A percentile compares a stretch with the other conserved stretches of the same genome.
These are phyloP conservation scores for Saxophila tyrrhenica DNA, from an alignment of 495 filamentous ascomycete genomes.

Conservation along the genomic window DNA sequence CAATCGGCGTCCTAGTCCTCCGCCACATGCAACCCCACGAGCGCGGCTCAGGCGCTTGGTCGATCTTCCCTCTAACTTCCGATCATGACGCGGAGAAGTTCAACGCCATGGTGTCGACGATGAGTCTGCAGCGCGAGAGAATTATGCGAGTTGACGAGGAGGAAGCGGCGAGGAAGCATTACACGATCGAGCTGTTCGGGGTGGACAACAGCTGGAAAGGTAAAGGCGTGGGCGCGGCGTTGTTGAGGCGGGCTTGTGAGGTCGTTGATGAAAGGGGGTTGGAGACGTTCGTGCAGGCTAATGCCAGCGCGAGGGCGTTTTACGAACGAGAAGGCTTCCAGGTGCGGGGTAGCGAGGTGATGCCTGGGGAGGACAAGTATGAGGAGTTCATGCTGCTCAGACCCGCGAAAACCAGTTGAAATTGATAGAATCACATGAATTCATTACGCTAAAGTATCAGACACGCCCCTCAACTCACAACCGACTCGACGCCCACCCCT, in stretches of 20 bases:
- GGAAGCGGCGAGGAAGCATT: background rate
- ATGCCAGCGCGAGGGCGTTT: constrained; percentile 3
- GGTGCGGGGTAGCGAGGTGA: background rate
- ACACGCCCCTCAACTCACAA: constrained; percentile 28
- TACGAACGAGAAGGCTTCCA: constrained; percentile 2
- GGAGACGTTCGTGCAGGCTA: constrained; percentile 9
- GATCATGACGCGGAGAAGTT: constrained; percentile 8
- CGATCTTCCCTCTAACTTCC: background rate
- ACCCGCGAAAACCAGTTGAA: background rate
- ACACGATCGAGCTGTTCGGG: constrained; percentile 7
- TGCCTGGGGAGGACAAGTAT: constrained; percentile 10
- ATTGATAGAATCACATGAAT: background rate
- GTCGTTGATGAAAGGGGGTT: constrained; percentile 1
- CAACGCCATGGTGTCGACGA: constrained; percentile 7
- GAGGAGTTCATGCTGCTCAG: constrained; percentile 10
- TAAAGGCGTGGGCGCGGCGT: background rate
- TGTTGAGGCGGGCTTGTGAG: constrained; percentile 5
- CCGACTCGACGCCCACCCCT: constrained; percentile 50
- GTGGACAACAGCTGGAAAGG: constrained; percentile 8
- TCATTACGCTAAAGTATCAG: background rate
- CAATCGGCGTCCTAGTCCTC: constrained; percentile 5
- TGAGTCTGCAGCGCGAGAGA: constrained; percentile 1
- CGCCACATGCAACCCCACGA: constrained; percentile 3
- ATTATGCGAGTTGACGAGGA: background rate
- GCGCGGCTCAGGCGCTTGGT: background rate